These are phyloP conservation scores for Exophiala sp. DNA, from an alignment of 2,329 filamentous ascomycete species.

Conservation along the genomic window DNA sequence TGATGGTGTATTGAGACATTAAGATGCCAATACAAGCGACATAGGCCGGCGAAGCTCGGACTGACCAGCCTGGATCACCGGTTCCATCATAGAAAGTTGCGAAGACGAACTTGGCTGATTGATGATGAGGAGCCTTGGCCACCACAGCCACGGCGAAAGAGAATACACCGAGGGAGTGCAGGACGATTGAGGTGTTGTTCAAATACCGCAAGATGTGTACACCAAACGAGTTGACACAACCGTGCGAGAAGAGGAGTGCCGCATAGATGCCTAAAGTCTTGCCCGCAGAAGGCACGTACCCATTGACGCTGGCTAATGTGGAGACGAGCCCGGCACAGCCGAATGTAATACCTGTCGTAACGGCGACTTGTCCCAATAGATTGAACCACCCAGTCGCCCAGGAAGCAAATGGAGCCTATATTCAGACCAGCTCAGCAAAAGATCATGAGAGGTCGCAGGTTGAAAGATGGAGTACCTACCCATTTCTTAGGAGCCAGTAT, in stretches of 20 bases:
- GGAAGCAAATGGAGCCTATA: too few relatives aligned
- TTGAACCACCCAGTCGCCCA: conserved; percentile 53
- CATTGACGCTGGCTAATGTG: conserved; percentile 45
- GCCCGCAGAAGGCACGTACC: conserved; percentile 43
- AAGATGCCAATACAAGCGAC: conserved; percentile 54
- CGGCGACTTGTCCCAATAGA: conserved; percentile 48
- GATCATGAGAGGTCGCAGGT: too few relatives aligned
- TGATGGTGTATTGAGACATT: conserved; percentile 54
- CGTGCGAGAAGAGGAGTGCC: conserved; percentile 54
- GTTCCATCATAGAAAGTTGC: conserved; percentile 54
- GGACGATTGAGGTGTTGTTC: conserved; percentile 55
- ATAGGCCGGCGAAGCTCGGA: conserved; percentile 53
- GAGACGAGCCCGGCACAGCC: conserved; percentile 47
- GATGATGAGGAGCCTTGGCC: conserved; percentile 56
- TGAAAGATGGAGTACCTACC: conserved; percentile 22
- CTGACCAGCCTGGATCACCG: conserved; percentile 51
- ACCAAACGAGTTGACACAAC: conserved; percentile 56
- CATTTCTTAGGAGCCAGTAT: conserved; percentile 51
- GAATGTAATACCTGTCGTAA: conserved; percentile 49
- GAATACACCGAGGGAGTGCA: conserved; percentile 54
- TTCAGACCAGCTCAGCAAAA: conserved; percentile 16
- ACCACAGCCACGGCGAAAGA: conserved; percentile 55
- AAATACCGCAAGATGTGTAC: conserved; percentile 54
- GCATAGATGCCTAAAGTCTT: conserved; percentile 59
- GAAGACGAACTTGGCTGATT: conserved; percentile 55